Conservation (phyloP, 257 asterid genomes). For the Plantago ovata region DNA sequence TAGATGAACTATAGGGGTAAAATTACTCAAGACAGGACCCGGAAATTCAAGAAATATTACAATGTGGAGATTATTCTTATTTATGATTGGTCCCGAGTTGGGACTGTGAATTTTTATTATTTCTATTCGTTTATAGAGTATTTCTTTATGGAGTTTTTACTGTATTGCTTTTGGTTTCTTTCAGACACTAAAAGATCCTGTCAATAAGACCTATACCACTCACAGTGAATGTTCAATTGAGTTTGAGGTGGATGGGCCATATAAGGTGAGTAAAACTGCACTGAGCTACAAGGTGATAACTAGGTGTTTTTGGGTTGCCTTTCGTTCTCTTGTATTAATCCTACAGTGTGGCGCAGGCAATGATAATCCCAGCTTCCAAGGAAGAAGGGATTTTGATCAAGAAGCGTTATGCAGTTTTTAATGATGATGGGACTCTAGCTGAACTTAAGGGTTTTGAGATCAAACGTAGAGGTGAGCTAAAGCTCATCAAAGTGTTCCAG, state of each 20-base stretch:
- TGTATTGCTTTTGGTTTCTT: constrained; percentile 30
- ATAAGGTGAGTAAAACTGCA: constrained; percentile 63
- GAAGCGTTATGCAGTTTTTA: constrained; percentile 97
- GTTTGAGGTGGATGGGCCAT: constrained; percentile 99
- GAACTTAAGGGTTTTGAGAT: constrained; percentile 99
- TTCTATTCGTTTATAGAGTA: too few relatives aligned
- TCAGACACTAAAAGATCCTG: constrained; percentile 83
- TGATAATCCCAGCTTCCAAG: constrained; percentile 98
- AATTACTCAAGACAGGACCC: too few relatives aligned
- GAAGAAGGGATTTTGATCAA: constrained; percentile 98
- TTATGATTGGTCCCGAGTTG: too few relatives aligned
- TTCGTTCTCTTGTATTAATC: constrained; percentile 24
- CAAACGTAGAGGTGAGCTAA: constrained; percentile 99
- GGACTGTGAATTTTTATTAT: too few relatives aligned
- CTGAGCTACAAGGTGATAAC: constrained; percentile 25
- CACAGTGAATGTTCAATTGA: constrained; percentile 98
- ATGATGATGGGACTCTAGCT: constrained; percentile 96
- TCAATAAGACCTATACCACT: constrained; percentile 63
- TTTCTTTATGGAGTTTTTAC: too few relatives aligned
- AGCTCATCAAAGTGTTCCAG: constrained; percentile 99
- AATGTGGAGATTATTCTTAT: too few relatives aligned
- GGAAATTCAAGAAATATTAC: too few relatives aligned
- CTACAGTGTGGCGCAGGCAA: constrained; percentile 55
- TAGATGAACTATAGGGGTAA: too few relatives aligned
- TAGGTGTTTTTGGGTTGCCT: constrained; percentile 6